These are phyloP conservation scores for Solanum sparsipilum DNA, from an alignment of 257 asterid genomes.

Conservation along the genomic window DNA sequence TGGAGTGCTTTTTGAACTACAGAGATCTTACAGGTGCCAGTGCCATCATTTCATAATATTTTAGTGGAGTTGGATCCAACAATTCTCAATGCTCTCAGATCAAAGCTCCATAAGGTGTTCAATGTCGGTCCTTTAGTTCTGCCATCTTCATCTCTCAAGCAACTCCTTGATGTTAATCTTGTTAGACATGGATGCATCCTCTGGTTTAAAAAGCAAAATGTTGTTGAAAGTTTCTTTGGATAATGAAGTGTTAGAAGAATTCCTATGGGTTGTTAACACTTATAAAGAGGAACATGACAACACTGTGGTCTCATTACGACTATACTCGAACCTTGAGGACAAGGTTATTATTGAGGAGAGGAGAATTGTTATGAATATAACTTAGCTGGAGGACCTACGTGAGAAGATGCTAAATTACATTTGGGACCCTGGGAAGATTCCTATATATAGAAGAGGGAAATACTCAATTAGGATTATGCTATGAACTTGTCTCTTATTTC, in stretches of 20 bases:
- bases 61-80: not conserved
- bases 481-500: no score
- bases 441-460: not conserved
- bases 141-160: not conserved
- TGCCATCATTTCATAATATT: not conserved
- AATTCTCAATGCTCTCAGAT: not conserved
- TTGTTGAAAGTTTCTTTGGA: not conserved
- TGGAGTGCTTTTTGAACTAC: not conserved
- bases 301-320: not conserved
- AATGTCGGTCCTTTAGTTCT: not conserved
- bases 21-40: not conserved
- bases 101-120: not conserved
- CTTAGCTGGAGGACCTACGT: not conserved
- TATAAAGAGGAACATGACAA: not conserved
- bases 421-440: not conserved
- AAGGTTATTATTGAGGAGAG: not conserved
- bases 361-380: not conserved
- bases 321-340: not conserved
- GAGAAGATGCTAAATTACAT: not conserved
- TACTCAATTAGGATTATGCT: no score
- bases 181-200: not conserved
- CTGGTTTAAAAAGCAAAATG: not conserved
- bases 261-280: not conserved
- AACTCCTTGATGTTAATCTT: not conserved
- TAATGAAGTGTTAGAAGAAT: not conserved